A percentile compares a stretch with the other conserved stretches of the same genome.
phyloP scores from a whole-genome alignment of 805 yeast species.

The Candida jianshihensis region DNA sequence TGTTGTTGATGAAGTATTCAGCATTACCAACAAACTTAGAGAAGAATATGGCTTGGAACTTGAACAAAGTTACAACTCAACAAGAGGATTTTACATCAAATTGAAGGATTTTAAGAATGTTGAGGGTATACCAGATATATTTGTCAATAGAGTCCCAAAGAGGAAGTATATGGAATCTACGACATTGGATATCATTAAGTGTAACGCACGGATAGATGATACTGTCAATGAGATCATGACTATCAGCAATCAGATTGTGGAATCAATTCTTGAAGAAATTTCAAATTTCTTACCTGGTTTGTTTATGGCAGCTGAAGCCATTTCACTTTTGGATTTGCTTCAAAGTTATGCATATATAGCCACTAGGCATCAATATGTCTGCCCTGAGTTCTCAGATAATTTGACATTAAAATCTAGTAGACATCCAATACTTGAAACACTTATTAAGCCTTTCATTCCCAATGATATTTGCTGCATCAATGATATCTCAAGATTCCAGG shows the following conservation, averaged over 20 bases:
- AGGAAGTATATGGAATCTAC: slow-evolving; percentile 31
- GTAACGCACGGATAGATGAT: slow-evolving; percentile 33
- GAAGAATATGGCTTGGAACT: slow-evolving; percentile 20
- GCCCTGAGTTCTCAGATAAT: slow-evolving; percentile 32
- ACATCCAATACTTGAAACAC: slow-evolving; percentile 36
- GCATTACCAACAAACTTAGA: slow-evolving; percentile 20
- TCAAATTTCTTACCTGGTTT: slow-evolving; percentile 25
- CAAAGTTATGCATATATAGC: slow-evolving; percentile 28
- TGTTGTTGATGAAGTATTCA: slow-evolving; percentile 29
- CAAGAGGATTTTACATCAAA: slow-evolving; percentile 32
- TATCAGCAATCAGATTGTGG: slow-evolving; percentile 34
- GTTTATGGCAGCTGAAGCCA: slow-evolving; percentile 37
- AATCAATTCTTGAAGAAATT: slow-evolving; percentile 23
- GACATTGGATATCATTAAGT: slow-evolving; percentile 33
- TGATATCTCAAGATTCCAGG: slow-evolving; percentile 34
- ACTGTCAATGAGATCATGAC: slow-evolving; percentile 33
- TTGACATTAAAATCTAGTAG: slow-evolving; percentile 25
- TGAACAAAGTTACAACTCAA: slow-evolving; percentile 28
- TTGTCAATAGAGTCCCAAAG: slow-evolving; percentile 27
- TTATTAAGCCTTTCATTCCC: slow-evolving; percentile 24
- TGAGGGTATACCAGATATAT: slow-evolving; percentile 24
- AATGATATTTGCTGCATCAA: slow-evolving; percentile 32
- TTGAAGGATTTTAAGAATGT: slow-evolving; percentile 17
- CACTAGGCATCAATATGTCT: slow-evolving; percentile 18
- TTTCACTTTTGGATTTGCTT: slow-evolving; percentile 34